Evolutionary conservation across 2,329 filamentous ascomycete genomes (phyloP).

Genomic region (Sporothrix humicola): DNA sequence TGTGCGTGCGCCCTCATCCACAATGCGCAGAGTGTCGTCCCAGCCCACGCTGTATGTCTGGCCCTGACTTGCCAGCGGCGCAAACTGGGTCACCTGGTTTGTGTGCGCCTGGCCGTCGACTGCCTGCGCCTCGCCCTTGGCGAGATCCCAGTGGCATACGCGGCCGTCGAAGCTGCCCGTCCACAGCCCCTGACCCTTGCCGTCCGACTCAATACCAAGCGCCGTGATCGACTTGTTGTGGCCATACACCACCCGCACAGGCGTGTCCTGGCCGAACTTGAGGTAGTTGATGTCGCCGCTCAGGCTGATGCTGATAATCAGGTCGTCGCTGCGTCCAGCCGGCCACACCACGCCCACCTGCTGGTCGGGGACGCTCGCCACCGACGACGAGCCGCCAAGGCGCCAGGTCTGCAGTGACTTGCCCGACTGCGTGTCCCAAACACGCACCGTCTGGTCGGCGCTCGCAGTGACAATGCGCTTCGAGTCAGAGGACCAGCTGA

Average conservation of each 20-base stretch:
- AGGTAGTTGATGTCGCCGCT: conserved; percentile 91
- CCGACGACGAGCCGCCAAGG: conserved; percentile 74
- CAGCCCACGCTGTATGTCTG: conserved; percentile 86
- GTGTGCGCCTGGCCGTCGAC: conserved; percentile 83
- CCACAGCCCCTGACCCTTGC: conserved; percentile 70
- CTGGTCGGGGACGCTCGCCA: conserved; percentile 75
- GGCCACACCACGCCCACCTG: conserved; percentile 96
- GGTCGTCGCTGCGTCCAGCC: conserved; percentile 76
- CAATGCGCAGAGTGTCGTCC: conserved; percentile 86
- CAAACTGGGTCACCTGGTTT: conserved; percentile 82
- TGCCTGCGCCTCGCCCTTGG: conserved; percentile 68
- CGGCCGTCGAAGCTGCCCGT: conserved; percentile 93
- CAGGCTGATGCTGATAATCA: conserved; percentile 89
- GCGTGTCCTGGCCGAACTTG: conserved; percentile 70
- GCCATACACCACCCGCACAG: conserved; percentile 76
- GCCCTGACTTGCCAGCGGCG: conserved; percentile 62
- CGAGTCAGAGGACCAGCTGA: conserved; percentile 88
- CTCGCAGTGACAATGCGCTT: conserved; percentile 88
- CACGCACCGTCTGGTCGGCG: conserved; percentile 90
- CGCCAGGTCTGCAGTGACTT: conserved; percentile 82
- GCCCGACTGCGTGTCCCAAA: conserved; percentile 87
- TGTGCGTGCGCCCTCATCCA: conserved; percentile 75
- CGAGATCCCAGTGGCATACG: conserved; percentile 81
- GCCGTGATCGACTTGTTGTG: conserved; percentile 93
- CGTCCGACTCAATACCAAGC: conserved; percentile 62